Base-by-base conservation (phyloP, 768 basidiomycete species). In the Favolaschia claudopus region DNA sequence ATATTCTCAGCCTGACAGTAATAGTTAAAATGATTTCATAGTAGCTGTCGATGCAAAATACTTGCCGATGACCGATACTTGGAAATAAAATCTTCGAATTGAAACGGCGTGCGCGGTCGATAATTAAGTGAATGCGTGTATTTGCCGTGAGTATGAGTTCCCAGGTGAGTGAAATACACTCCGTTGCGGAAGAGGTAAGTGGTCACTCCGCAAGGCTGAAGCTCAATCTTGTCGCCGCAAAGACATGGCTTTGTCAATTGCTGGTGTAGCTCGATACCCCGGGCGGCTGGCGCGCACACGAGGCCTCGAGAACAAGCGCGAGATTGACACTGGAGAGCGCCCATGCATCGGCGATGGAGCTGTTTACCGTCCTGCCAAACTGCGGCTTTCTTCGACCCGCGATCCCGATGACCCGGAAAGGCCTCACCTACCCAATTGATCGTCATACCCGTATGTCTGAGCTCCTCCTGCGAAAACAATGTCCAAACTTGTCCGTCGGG, bases 291-390 rank as follows among this genome's bases (percentile, higher is more conserved):
- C 7, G 48, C 40, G 15, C 17, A 5, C 27, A 37, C 40, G 12
- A 50, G 15, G 20, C 13, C 7, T 9, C 37, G n/a, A 13, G 37
- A 27, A 19, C 57, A 59, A 19, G 14, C 9, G 1, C 12, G 46
- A 3, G 49, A 45, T 17, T 34, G 12, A 50, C 57, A 59, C 24
- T 46, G n/a, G 17, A 29, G 12, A 14, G 33, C 34, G 5, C 20
- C 34, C 13, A 49, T 25, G 17, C 53, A 55, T 20, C 15, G 22
- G 7, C 53, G 40, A 10, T n/a, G 53, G 2, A 45, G 28, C 40
- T 45, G 32, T 22, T 45, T 45, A 13, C 53, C 53, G 14, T 46
- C 46, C 25, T 37, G 27, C 53, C 53, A 55, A 1, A 44, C 46
- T 20, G 29, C 15, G 1, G 53, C 42, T 0, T n/a, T 12, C 2